Base-by-base conservation (phyloP, 495 filamentous ascomycete species). In the Penicillium desertorum region DNA sequence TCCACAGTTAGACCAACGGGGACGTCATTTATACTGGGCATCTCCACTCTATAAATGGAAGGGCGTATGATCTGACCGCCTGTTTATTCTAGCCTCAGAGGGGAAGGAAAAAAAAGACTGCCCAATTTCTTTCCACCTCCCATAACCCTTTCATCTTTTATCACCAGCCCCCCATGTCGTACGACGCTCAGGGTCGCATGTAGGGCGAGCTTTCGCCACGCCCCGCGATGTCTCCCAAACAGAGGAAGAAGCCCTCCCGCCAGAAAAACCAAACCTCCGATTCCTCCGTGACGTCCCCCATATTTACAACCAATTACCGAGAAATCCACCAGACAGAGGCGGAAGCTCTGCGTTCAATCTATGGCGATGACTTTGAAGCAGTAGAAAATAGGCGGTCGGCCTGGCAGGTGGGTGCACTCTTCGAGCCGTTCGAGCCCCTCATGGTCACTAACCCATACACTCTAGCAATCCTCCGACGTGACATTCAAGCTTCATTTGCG, bases 241-340 rank as follows among this genome's bases (percentile, higher is more conserved):
- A 77, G 62, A 78, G 72, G 68, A 77, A 76, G 62, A 71, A 73
- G 57, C 45, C 54, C 55, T 59, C 63, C 58, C 62, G 66, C 58
- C 70, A 69, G 45, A 70, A 69, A 67, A 66, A 69, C 62, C 67
- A 68, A 60, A 54, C 59, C 51, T 62, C 69, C 46, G 69, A 76
- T 54, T 64, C 64, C 37, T 44, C 66, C 30, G 57, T 69, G 25
- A 57, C 65, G 59, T 63, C 67, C 37, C 70, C 72, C 32, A 56
- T 66, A 48, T 48, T 62, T 49, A 55, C 68, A 30, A 86, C 88
- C 16, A 83, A 94, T 65, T 96, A 97, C 71, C 80, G 86, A 43
- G 86, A 94, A 66, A 84, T 87, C 20, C 94, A 98, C 75, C 76
- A 88, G 55, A 86, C 96, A 67, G 94, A 98, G 76, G 78, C 93